Conservation (phyloP, 73 alveolate species). For the Blepharisma stoltei region DNA sequence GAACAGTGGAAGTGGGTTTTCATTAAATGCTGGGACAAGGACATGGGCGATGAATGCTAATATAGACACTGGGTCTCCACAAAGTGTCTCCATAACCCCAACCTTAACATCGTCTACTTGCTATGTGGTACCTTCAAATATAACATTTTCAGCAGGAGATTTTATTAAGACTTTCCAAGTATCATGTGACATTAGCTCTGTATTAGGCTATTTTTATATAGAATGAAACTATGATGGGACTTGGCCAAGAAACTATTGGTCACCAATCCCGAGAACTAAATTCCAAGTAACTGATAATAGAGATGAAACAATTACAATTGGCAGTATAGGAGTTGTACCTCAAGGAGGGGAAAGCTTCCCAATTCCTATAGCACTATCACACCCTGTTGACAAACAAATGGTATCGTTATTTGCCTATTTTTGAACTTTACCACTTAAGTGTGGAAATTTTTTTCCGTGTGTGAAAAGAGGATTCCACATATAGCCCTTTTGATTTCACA, state of each 20-base stretch:
- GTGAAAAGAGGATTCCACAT: no score
- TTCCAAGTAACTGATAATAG: background rate
- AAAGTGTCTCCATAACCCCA: background rate
- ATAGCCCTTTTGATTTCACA: no score
- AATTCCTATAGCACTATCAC: background rate
- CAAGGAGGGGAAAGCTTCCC: constrained; percentile 23
- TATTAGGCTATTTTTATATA: background rate
- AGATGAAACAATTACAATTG: background rate
- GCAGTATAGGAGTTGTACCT: background rate
- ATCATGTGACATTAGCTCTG: background rate
- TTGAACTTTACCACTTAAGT: no score
- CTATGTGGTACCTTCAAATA: background rate
- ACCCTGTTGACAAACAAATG: background rate
- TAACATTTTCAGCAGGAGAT: background rate
- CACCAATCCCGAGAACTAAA: constrained; percentile 18
- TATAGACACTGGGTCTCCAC: background rate
- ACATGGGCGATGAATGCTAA: background rate
- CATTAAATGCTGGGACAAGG: background rate
- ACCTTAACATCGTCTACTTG: background rate
- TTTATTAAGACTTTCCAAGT: constrained; percentile 12
- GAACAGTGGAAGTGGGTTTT: background rate
- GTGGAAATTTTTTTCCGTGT: no score
- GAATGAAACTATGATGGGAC: constrained; percentile 3
- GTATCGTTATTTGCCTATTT: no score
- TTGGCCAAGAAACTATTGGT: constrained; percentile 23